Evolutionary conservation across 208 protist species (phyloP).

Genomic region (Entamoeba nuttalli): DNA sequence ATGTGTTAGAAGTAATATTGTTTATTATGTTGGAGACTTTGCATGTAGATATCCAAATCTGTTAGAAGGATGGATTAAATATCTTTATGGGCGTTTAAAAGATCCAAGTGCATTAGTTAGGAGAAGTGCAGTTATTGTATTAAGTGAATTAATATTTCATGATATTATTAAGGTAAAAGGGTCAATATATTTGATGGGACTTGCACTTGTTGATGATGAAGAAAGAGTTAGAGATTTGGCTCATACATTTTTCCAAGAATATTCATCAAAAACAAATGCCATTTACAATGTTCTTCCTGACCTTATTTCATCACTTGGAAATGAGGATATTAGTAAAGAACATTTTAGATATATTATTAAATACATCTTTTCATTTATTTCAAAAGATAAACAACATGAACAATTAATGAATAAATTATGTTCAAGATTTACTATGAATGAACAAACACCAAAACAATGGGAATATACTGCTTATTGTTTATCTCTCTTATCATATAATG

Average conservation of each 20-base stretch:
- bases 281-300: slow-evolving; percentile 57
- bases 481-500: neutral
- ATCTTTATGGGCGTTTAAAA: slow-evolving; percentile 43
- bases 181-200: slow-evolving; percentile 42
- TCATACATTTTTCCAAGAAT: slow-evolving; percentile 45
- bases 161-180: slow-evolving; percentile 54
- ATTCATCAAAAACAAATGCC: slow-evolving; percentile 39
- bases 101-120: slow-evolving; percentile 31
- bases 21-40: slow-evolving; percentile 51
- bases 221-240: slow-evolving; percentile 33
- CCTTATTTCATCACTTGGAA: slow-evolving; percentile 40
- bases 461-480: neutral
- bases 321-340: neutral
- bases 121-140: slow-evolving; percentile 53
- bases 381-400: neutral
- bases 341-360: slow-evolving; percentile 35
- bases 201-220: slow-evolving; percentile 42
- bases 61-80: slow-evolving; percentile 44
- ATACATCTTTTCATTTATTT: slow-evolving; percentile 48
- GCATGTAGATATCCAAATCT: slow-evolving; percentile 54
- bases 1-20: slow-evolving; percentile 45
- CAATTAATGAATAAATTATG: neutral
- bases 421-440: neutral
- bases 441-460: neutral
- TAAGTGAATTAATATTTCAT: slow-evolving; percentile 59